A percentile compares a stretch with the other conserved stretches of the same genome.
phyloP scores from a whole-genome alignment of 1,284 basidiomycete genomes.

The Sporisorium graminicola region DNA sequence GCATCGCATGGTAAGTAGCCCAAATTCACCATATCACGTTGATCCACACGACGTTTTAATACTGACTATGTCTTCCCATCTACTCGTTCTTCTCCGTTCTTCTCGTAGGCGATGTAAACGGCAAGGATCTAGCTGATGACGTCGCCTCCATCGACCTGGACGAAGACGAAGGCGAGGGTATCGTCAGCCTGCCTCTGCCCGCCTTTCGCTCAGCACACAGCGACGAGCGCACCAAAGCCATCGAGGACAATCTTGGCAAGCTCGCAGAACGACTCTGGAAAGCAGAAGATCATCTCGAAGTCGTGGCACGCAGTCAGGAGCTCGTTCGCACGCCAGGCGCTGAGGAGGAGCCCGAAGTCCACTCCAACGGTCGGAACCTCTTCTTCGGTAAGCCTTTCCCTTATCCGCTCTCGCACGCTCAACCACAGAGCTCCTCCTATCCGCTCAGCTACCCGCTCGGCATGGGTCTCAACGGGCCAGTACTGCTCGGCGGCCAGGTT shows the following conservation, averaged over 20 bases:
- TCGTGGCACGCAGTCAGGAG: slow-evolving; percentile 47
- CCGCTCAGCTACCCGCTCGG: slow-evolving; percentile 68
- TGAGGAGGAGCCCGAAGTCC: slow-evolving; percentile 21
- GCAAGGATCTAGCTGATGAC: slow-evolving; percentile 33
- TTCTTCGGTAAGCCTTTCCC: slow-evolving; percentile 59
- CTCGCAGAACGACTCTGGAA: slow-evolving; percentile 63
- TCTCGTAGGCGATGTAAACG: slow-evolving; percentile 9
- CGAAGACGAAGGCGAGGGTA: slow-evolving; percentile 18
- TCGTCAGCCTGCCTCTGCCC: slow-evolving; percentile 58
- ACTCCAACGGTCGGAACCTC: slow-evolving; percentile 26
- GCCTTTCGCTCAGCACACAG: slow-evolving; percentile 41
- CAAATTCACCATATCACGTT: neutral
- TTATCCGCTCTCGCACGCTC: slow-evolving; percentile 65
- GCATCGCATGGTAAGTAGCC: slow-evolving; percentile 14
- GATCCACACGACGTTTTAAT: neutral
- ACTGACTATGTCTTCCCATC: neutral
- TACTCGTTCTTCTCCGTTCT: neutral
- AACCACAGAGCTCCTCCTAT: slow-evolving; percentile 62
- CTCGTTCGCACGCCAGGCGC: slow-evolving; percentile 49
- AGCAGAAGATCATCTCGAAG: slow-evolving; percentile 59
- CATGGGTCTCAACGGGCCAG: slow-evolving; percentile 65
- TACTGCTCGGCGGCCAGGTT: slow-evolving; percentile 54
- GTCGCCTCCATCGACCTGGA: slow-evolving; percentile 48
- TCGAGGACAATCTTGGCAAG: slow-evolving; percentile 54
- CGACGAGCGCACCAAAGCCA: slow-evolving; percentile 52